Percentiles rank a stretch among this genome's conserved stretches.
Evolutionary conservation across 2,329 filamentous ascomycete species (phyloP).

Genomic region (Penicillium sp.): DNA sequence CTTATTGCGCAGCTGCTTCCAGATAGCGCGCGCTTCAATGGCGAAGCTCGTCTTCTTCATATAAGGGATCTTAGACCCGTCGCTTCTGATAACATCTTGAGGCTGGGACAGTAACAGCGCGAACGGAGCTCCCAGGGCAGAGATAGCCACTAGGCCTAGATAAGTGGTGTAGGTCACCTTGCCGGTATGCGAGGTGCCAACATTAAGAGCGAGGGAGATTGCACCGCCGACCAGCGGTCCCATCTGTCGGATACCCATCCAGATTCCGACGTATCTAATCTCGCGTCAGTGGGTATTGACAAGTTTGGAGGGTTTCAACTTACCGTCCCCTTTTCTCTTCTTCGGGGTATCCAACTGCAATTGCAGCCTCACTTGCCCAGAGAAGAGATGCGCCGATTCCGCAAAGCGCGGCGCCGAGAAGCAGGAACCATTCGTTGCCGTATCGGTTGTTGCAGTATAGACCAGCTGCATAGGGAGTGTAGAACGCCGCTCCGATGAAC

Average conservation of each 20-base stretch:
- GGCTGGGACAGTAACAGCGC: conserved; percentile 50
- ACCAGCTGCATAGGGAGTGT: conserved; percentile 42
- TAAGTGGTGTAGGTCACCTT: conserved; percentile 50
- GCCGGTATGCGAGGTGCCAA: conserved; percentile 44
- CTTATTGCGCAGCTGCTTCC: conserved; percentile 43
- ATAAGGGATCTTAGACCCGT: conserved; percentile 36
- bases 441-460: conserved; percentile 48
- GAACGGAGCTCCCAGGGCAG: conserved; percentile 50
- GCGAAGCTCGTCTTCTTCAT: conserved; percentile 29
- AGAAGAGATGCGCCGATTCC: conserved; percentile 44
- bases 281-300: not conserved
- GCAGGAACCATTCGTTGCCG: conserved; percentile 52
- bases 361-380: conserved; percentile 45
- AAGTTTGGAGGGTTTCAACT: conserved; percentile 22
- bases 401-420: conserved; percentile 48
- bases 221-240: conserved; percentile 56
- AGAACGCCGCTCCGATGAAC: conserved; percentile 43
- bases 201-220: conserved; percentile 54
- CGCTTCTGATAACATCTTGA: conserved; percentile 46
- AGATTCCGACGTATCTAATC: conserved; percentile 48
- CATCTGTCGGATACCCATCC: conserved; percentile 55
- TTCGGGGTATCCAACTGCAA: conserved; percentile 49
- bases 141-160: conserved; percentile 37
- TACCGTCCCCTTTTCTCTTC: conserved; percentile 47
- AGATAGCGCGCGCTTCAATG: conserved; percentile 42